A percentile compares a stretch with the other conserved stretches of the same genome.
Evolutionary conservation across 306 rosid species (phyloP).

Genomic region (Phaseolus lunatus): DNA sequence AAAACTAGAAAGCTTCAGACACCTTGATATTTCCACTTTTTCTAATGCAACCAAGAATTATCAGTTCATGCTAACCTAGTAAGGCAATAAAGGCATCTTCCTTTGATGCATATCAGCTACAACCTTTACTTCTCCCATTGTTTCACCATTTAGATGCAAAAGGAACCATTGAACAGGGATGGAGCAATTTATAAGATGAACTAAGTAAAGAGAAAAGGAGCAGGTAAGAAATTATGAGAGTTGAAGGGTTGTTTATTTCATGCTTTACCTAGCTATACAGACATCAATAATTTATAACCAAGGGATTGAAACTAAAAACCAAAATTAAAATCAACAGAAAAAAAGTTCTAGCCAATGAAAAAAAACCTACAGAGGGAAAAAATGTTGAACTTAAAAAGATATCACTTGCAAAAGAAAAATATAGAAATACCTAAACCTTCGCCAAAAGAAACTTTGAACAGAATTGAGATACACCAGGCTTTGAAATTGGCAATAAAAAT

Average conservation of each 20-base stretch:
- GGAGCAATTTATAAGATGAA: slow-evolving; percentile 46
- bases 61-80: slow-evolving; percentile 72
- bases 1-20: slow-evolving; percentile 50
- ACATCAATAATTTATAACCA: slow-evolving; percentile 42
- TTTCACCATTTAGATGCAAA: slow-evolving; percentile 94
- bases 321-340: background rate
- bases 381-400: slow-evolving; percentile 35
- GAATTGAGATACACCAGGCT: slow-evolving; percentile 25
- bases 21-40: slow-evolving; percentile 42
- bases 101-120: slow-evolving; percentile 99
- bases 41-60: slow-evolving; percentile 31
- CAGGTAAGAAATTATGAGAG: no score
- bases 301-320: slow-evolving; percentile 20
- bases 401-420: slow-evolving; percentile 17
- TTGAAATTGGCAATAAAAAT: slow-evolving; percentile 24
- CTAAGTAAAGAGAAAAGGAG: slow-evolving; percentile 45
- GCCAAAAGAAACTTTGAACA: slow-evolving; percentile 36
- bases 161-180: slow-evolving; percentile 40
- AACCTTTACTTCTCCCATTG: slow-evolving; percentile 97
- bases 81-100: slow-evolving; percentile 98
- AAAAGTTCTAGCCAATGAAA: slow-evolving; percentile 49
- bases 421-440: slow-evolving; percentile 1
- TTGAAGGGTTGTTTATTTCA: slow-evolving; percentile 49
- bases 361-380: slow-evolving; percentile 42
- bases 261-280: slow-evolving; percentile 42